Conservation (phyloP, 176 grass and related monocot species). For the Echinochloa phyllopogon region DNA sequence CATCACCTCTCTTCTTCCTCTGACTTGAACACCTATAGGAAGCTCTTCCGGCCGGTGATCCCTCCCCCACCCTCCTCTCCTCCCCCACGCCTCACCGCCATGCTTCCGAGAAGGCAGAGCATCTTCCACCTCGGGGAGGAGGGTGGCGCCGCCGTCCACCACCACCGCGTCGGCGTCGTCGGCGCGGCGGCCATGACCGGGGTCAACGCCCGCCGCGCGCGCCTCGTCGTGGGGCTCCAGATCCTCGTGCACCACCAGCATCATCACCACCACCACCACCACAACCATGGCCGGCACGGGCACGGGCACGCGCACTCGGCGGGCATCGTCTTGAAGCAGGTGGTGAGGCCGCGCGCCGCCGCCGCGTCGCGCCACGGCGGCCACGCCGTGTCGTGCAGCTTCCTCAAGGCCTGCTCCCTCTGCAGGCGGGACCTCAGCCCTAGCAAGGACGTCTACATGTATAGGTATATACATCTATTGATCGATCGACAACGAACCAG, state of each 20-base stretch:
- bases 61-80: neutral
- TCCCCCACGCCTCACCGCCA: neutral
- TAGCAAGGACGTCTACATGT: slow-evolving; percentile 68
- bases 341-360: slow-evolving; percentile 19
- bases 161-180: slow-evolving; percentile 20
- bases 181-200: neutral
- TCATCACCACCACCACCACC: neutral
- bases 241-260: slow-evolving; percentile 58
- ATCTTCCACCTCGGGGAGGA: slow-evolving; percentile 70
- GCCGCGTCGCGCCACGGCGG: neutral
- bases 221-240: slow-evolving; percentile 53
- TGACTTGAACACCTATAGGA: neutral
- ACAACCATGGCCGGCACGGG: slow-evolving; percentile 7
- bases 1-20: neutral
- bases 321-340: slow-evolving; percentile 54
- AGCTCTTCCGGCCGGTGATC: neutral
- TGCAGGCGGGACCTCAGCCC: slow-evolving; percentile 59
- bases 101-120: slow-evolving; percentile 63
- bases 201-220: neutral
- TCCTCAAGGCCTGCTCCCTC: slow-evolving; percentile 61
- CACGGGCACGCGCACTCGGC: slow-evolving; percentile 40
- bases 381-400: slow-evolving; percentile 42
- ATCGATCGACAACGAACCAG: neutral
- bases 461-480: slow-evolving; percentile 47
- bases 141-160: slow-evolving; percentile 25